Evolutionary conservation across 2,329 filamentous ascomycete genomes (phyloP).

Genomic region (Aspergillus proliferans): DNA sequence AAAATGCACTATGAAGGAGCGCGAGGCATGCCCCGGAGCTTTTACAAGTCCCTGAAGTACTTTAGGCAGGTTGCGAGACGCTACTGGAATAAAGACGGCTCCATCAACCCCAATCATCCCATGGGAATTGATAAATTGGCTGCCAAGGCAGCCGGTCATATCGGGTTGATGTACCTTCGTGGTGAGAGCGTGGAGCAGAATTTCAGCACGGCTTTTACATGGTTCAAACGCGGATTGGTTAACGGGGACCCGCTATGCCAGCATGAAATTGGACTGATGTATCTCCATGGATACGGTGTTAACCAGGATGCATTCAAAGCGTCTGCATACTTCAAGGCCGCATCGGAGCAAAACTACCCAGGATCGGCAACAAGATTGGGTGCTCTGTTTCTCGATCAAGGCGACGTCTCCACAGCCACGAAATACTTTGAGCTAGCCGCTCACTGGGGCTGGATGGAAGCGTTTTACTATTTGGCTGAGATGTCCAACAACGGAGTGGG

Average conservation of each 20-base stretch:
- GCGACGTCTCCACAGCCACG: constrained; percentile 70
- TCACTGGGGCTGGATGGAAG: constrained; percentile 76
- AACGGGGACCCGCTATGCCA: constrained; percentile 78
- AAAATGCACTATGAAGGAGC: constrained; percentile 85
- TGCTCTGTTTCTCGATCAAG: constrained; percentile 79
- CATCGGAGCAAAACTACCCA: constrained; percentile 75
- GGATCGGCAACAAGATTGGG: constrained; percentile 78
- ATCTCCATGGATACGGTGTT: constrained; percentile 70
- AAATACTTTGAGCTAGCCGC: constrained; percentile 85
- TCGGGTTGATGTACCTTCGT: constrained; percentile 83
- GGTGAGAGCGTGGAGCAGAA: constrained; percentile 79
- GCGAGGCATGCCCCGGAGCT: constrained; percentile 65
- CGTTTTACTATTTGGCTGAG: constrained; percentile 87
- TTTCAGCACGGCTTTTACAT: constrained; percentile 67
- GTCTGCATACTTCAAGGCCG: constrained; percentile 67
- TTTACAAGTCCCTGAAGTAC: constrained; percentile 68
- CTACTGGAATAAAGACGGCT: constrained; percentile 79
- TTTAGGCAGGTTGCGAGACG: constrained; percentile 72
- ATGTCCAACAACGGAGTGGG: constrained; percentile 75
- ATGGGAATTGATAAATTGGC: constrained; percentile 70
- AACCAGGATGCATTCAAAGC: constrained; percentile 64
- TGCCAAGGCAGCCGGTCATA: constrained; percentile 75
- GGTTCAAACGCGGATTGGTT: constrained; percentile 73
- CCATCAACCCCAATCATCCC: constrained; percentile 62
- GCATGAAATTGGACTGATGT: constrained; percentile 76